Base-by-base conservation (phyloP, 495 filamentous ascomycete genomes). In the Hapsidospora chrysogenum region DNA sequence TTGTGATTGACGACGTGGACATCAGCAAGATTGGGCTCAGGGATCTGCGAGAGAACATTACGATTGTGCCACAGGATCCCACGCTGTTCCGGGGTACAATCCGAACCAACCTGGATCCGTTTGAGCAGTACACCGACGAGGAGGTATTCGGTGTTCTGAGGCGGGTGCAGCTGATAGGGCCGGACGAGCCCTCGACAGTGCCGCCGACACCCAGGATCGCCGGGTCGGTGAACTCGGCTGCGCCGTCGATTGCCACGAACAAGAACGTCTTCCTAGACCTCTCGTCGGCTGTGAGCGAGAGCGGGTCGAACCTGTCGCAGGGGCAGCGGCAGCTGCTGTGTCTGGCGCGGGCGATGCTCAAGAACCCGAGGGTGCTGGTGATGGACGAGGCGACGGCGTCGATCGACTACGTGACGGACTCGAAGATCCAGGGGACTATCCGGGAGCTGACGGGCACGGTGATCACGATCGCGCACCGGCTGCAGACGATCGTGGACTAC, bases 361-460 rank as follows among this genome's bases (percentile, higher is more conserved):
- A 86, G 61, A 71, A 70, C 20, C 89, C 92, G 0, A 81, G 77
- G 29, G 89, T 99, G 13, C 61, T 99, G 3, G 78, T 99, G 51
- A 96, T 99, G 89, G 92, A 99, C 56, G 92, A 99, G 63, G 92
- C 92, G 13, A 99, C 92, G 4, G 92, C 89, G 0, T 92, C 84
- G 1, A 96, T 99, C 50, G 92, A 99, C 63, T 96, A 96, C 56
- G 76, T 74, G 22, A 99, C 89, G 11, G 92, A 99, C 48, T 61
- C 74, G 40, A 94, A 94, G 56, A 96, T 99, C 50, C 92, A 99
- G 53, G 81, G 80, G 37, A 95, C 92, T 0, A 80, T 99, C 38
- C 77, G 83, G 25, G 83, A 94, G 51, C 64, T 96, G 26, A 76
- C 78, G 28, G 85, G 77, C 57, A 99, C 92, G 9, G 92, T 92